Base-by-base conservation (phyloP, 495 filamentous ascomycete species). In the Tuber borchii region DNA sequence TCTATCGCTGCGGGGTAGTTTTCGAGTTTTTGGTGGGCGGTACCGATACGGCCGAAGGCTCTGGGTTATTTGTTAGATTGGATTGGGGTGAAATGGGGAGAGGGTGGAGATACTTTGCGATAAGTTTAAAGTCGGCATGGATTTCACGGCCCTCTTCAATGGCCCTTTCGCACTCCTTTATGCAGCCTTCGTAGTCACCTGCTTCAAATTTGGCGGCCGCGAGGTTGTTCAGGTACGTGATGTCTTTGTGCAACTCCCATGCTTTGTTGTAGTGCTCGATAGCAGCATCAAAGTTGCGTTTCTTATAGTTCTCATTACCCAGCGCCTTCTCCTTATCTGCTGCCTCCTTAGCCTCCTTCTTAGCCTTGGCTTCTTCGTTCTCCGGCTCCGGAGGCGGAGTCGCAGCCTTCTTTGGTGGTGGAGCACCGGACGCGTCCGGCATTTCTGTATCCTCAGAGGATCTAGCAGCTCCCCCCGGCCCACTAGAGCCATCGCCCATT, bases 281-380 rank as follows among this genome's bases (percentile, higher is more conserved):
- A 68, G 95, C 95, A 81, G 90, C 89, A 80, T 97, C 96, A 75
- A 98, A 95, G 81, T 97, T 89, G 80, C 93, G 90, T 89, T 97
- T 97, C 90, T 98, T 99, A 87, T 99, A 99, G 82, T 90, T 90
- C 78, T 97, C 93, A 40, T 94, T 99, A 74, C 95, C 95, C 71
- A 97, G 87, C 74, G 90, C 91, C 88, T 98, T 99, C 87, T 97
- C 93, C 74, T 93, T 91, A 80, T 99, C 95, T 72, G 93, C 95
- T 48, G 92, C 93, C 82, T 91, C 93, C 86, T 97, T 94, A 0
- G 93, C 93, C 87, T 96, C 91, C 85, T 91, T 91, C 86, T 93
- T 92, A 44, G 91, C 91, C 75, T 90, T 84, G 0, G 89, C 87
- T 82, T 98, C 95, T 81, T 97, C 92, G 78, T 90, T 90, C 83